These are phyloP conservation scores for Lentinula lateritia DNA, from an alignment of 768 basidiomycete species.

Conservation along the genomic window DNA sequence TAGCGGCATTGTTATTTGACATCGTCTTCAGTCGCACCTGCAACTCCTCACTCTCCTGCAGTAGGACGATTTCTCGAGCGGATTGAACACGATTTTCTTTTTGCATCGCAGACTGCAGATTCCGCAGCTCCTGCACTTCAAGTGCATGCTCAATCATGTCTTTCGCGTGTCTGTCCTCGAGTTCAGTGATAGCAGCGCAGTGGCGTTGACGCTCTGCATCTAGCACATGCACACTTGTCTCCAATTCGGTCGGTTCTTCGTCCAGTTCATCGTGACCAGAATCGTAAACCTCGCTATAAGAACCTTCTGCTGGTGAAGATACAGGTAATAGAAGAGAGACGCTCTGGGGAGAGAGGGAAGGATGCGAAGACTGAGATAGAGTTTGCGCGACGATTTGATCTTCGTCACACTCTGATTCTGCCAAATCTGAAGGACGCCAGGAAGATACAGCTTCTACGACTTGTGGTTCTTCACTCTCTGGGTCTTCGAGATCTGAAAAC, in stretches of 20 bases:
- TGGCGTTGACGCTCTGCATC: background rate
- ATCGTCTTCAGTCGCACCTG: background rate
- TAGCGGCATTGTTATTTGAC: background rate
- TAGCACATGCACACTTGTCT: background rate
- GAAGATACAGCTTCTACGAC: background rate
- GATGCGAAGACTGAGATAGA: background rate
- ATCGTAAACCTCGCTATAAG: background rate
- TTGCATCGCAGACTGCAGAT: background rate
- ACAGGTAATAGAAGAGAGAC: background rate
- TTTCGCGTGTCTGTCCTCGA: background rate
- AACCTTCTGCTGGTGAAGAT: background rate
- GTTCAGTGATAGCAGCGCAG: background rate
- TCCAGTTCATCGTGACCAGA: background rate
- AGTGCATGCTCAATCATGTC: background rate
- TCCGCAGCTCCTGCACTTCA: background rate
- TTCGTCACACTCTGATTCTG: background rate
- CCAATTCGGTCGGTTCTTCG: background rate
- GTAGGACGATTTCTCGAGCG: background rate
- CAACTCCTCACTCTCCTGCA: background rate
- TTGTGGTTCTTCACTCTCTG: background rate
- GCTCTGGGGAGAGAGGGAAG: background rate
- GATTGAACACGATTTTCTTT: background rate
- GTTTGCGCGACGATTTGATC: background rate
- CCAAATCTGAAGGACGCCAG: background rate
- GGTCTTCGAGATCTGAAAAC: background rate